A percentile compares a stretch with the other conserved stretches of the same genome.
Conservation (phyloP, 202 grass and related monocot genomes). For the Setaria viridis region DNA sequence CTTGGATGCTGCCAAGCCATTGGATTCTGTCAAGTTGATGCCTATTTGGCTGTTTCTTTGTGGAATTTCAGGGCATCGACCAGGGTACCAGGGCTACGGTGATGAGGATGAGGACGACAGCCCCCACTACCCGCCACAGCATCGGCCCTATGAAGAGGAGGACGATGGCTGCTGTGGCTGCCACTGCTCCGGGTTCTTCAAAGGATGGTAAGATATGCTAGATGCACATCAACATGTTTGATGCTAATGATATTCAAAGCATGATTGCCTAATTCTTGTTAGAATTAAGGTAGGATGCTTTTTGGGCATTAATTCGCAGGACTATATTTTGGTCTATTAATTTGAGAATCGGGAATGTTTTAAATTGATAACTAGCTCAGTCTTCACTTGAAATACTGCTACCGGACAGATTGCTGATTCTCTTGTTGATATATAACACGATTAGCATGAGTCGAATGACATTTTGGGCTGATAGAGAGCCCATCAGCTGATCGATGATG, state of each 20-base stretch:
- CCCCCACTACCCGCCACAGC: constrained; percentile 33
- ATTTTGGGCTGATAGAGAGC: not conserved
- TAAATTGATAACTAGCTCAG: not conserved
- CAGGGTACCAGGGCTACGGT: constrained; percentile 51
- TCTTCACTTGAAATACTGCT: not conserved
- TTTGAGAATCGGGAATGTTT: not conserved
- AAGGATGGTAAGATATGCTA: constrained; percentile 47
- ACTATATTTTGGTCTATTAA: not conserved
- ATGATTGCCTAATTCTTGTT: not conserved
- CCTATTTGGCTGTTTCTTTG: not conserved
- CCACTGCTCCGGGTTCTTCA: constrained; percentile 32
- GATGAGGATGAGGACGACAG: constrained; percentile 2
- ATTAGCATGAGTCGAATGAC: not conserved
- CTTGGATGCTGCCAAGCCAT: not conserved
- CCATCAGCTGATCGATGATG: not conserved
- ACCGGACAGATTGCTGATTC: not conserved
- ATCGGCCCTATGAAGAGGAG: constrained; percentile 7
- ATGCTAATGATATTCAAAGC: not conserved
- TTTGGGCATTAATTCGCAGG: not conserved
- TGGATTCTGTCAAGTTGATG: not conserved
- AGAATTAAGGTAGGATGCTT: not conserved
- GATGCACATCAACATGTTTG: not conserved
- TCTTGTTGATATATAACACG: not conserved
- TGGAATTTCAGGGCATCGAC: constrained; percentile 26
- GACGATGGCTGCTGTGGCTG: not conserved